A percentile compares a stretch with the other conserved stretches of the same genome.
Conservation (phyloP, 2,329 filamentous ascomycete species). For the Chaetomium globosum region DNA sequence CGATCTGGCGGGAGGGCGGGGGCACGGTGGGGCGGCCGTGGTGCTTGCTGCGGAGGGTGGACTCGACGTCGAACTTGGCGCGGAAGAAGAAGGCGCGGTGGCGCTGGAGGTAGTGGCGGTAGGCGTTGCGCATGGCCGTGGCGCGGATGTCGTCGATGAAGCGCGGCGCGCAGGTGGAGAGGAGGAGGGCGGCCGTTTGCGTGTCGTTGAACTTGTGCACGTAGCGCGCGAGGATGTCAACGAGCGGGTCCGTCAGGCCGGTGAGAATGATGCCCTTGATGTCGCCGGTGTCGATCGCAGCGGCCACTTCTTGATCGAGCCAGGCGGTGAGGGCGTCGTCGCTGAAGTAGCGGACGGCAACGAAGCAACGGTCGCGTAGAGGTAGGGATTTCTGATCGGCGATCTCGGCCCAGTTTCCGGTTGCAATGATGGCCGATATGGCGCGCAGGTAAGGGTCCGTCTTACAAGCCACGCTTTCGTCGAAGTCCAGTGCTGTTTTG, state of each 20-base stretch:
- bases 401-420: slow-evolving; percentile 74
- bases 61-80: slow-evolving; percentile 76
- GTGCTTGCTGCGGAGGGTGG: slow-evolving; percentile 68
- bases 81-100: slow-evolving; percentile 75
- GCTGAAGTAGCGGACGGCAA: slow-evolving; percentile 68
- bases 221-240: slow-evolving; percentile 76
- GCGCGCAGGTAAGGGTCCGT: slow-evolving; percentile 79
- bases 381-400: slow-evolving; percentile 73
- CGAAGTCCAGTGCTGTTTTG: slow-evolving; percentile 59
- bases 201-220: slow-evolving; percentile 75
- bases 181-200: slow-evolving; percentile 75
- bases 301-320: slow-evolving; percentile 65
- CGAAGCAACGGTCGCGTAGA: slow-evolving; percentile 71
- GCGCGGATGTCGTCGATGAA: slow-evolving; percentile 79
- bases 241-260: slow-evolving; percentile 70
- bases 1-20: slow-evolving; percentile 68
- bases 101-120: slow-evolving; percentile 70
- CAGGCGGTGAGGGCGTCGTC: slow-evolving; percentile 67
- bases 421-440: slow-evolving; percentile 76
- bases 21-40: slow-evolving; percentile 66
- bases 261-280: slow-evolving; percentile 78
- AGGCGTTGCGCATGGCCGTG: slow-evolving; percentile 70
- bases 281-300: slow-evolving; percentile 66
- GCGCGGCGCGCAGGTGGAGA: slow-evolving; percentile 72
- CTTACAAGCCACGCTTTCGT: slow-evolving; percentile 62